Conservation (phyloP, 352 stramenopile species). For the Plasmopara viticola region DNA sequence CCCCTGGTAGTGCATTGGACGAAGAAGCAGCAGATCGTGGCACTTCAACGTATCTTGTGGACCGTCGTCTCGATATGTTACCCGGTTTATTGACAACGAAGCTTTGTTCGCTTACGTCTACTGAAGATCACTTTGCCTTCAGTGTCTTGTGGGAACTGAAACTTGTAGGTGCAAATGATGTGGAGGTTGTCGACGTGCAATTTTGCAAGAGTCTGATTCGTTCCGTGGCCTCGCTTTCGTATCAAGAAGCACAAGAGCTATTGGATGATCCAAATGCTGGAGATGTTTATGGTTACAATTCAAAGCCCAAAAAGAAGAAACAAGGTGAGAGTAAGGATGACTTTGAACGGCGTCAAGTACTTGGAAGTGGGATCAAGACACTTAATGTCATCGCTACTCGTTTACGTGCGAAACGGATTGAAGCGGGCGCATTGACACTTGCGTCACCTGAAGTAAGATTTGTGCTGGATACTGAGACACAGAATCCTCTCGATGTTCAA, state of each 20-base stretch:
- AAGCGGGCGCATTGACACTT: slow-evolving; percentile 94
- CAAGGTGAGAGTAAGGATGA: slow-evolving; percentile 31
- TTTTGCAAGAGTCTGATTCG: slow-evolving; percentile 99
- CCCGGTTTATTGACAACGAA: slow-evolving; percentile 95
- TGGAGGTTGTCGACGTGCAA: slow-evolving; percentile 91
- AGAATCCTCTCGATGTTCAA: slow-evolving; percentile 97
- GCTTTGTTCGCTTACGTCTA: slow-evolving; percentile 91
- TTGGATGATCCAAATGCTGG: slow-evolving; percentile 85
- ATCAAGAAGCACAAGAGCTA: slow-evolving; percentile 95
- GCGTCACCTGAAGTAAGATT: slow-evolving; percentile 96
- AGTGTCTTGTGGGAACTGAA: slow-evolving; percentile 75
- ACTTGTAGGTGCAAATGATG: slow-evolving; percentile 50
- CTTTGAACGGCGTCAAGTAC: slow-evolving; percentile 32
- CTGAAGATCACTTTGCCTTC: slow-evolving; percentile 79
- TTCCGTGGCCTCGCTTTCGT: slow-evolving; percentile 93
- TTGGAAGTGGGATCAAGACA: slow-evolving; percentile 85
- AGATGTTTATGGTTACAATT: slow-evolving; percentile 30
- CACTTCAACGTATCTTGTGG: slow-evolving; percentile 98
- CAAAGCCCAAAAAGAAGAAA: slow-evolving; percentile 30
- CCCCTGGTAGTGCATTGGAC: slow-evolving; percentile 90
- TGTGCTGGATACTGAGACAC: slow-evolving; percentile 95
- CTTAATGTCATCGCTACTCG: slow-evolving; percentile 88
- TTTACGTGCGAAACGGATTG: slow-evolving; percentile 90
- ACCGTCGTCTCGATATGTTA: slow-evolving; percentile 98
- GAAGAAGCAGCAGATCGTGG: slow-evolving; percentile 87